These are phyloP conservation scores for Myxozyma neglecta DNA, from an alignment of 805 yeast species.

Conservation along the genomic window DNA sequence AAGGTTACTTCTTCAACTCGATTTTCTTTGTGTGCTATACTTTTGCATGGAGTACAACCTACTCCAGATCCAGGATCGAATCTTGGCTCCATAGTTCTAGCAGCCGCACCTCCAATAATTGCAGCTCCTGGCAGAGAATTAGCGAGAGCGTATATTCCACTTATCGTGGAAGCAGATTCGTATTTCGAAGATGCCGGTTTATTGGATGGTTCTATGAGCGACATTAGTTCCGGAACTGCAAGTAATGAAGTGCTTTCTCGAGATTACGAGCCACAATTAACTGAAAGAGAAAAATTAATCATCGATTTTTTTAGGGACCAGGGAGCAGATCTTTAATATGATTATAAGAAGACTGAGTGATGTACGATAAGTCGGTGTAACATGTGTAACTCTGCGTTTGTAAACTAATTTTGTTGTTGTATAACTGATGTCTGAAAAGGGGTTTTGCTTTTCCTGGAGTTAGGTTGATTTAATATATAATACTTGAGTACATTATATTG, in stretches of 20 bases:
- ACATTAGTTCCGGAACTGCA: neutral
- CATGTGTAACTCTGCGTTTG: too few species aligned
- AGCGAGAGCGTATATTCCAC: neutral
- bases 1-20: neutral
- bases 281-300: neutral
- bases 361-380: too few species aligned
- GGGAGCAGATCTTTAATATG: slow-evolving; percentile 9
- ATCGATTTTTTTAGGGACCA: slow-evolving; percentile 4
- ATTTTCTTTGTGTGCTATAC: neutral
- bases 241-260: neutral
- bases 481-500: too few species aligned
- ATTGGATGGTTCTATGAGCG: neutral
- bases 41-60: neutral
- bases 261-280: slow-evolving; percentile 1
- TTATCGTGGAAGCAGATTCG: neutral
- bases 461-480: too few species aligned
- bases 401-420: too few species aligned
- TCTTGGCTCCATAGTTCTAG: slow-evolving; percentile 3
- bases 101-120: neutral
- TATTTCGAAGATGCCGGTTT: neutral
- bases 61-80: neutral
- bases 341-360: too few species aligned
- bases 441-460: too few species aligned
- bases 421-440: too few species aligned
- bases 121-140: slow-evolving; percentile 9